Percentiles rank a stretch among this genome's conserved stretches.
Evolutionary conservation across 495 filamentous ascomycete genomes (phyloP).

Genomic region (Letharia columbiana): DNA sequence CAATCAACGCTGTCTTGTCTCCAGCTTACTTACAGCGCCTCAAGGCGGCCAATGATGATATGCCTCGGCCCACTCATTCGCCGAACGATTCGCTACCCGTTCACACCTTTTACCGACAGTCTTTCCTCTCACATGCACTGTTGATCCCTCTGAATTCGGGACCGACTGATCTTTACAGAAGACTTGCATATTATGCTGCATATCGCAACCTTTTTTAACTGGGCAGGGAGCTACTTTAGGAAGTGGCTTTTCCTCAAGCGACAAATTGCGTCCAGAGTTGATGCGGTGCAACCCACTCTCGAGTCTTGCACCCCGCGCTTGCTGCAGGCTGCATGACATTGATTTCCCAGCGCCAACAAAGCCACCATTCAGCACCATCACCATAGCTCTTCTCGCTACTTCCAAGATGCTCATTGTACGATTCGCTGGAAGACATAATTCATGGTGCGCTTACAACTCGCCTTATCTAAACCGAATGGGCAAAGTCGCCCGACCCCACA

Average conservation of each 20-base stretch:
- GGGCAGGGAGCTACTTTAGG: neutral
- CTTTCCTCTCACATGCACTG: neutral
- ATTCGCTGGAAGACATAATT: neutral
- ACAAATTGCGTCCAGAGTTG: neutral
- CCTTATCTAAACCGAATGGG: neutral
- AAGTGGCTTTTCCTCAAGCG: neutral
- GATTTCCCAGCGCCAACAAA: neutral
- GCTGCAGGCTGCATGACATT: neutral
- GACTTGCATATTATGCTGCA: neutral
- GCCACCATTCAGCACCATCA: neutral
- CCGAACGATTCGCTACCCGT: neutral
- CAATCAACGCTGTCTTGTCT: neutral
- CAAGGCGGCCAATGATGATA: neutral
- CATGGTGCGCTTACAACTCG: constrained; percentile 6
- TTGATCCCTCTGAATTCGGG: neutral
- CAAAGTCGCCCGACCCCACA: constrained; percentile 7
- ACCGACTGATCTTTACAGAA: neutral
- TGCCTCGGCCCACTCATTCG: neutral
- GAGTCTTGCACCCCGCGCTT: neutral
- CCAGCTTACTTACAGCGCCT: neutral
- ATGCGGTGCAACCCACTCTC: constrained; percentile 4
- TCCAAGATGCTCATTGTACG: neutral
- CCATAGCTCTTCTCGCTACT: neutral
- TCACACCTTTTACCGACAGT: neutral
- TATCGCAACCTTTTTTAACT: neutral